These are phyloP conservation scores for Phytophthora cryptogea DNA, from an alignment of 352 stramenopile genomes.

Conservation along the genomic window DNA sequence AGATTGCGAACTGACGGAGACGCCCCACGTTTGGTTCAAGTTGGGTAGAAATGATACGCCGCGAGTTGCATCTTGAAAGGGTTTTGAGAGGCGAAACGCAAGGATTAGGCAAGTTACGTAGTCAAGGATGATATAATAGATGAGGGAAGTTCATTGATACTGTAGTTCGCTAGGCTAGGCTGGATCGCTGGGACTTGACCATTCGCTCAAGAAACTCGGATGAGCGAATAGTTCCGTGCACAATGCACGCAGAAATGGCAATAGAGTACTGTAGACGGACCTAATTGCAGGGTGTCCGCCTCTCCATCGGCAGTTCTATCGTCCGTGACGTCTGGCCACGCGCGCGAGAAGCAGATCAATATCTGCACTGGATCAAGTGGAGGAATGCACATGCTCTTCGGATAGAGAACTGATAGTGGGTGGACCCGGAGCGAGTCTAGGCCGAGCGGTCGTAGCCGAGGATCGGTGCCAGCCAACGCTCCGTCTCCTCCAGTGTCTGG, in stretches of 20 bases:
- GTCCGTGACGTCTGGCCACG: conserved; percentile 11
- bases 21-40: conserved; percentile 10
- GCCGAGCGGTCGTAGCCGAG: conserved; percentile 92
- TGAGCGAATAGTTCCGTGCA: conserved; percentile 32
- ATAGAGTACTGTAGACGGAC: conserved; percentile 22
- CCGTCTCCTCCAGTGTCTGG: conserved; percentile 84
- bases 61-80: conserved; percentile 8
- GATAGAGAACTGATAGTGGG: background rate
- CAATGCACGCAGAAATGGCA: conserved; percentile 33
- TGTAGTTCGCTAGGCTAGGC: background rate
- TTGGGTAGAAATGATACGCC: background rate
- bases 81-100: conserved; percentile 6
- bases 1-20: conserved; percentile 24
- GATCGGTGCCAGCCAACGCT: conserved; percentile 96
- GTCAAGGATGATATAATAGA: background rate
- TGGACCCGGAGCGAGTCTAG: conserved; percentile 9
- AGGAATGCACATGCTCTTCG: background rate
- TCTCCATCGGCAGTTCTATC: conserved; percentile 35
- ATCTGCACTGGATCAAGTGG: background rate
- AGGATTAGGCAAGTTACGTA: background rate
- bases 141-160: too few relatives aligned
- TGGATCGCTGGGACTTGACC: conserved; percentile 19
- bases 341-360: conserved; percentile 1
- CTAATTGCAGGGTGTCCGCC: conserved; percentile 30
- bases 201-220: conserved; percentile 31